Base-by-base conservation (phyloP, 352 stramenopile species). In the Phytopythium oedochilum region DNA sequence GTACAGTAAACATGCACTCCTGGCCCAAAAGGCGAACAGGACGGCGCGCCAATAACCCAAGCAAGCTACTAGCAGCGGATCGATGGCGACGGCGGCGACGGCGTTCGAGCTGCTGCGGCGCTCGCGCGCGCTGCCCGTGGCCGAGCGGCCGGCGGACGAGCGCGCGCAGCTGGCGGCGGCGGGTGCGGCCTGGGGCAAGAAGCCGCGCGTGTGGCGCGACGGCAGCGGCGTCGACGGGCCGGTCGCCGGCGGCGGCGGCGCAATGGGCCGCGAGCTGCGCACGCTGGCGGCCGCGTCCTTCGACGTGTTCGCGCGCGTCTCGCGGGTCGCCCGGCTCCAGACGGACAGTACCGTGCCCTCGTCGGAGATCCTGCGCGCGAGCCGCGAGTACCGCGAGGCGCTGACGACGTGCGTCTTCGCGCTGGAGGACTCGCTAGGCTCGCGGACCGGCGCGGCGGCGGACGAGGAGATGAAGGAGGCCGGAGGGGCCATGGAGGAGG, bases 361-460 rank as follows among this genome's bases (percentile, higher is more conserved):
- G 26, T 20, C 34, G 22, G 66, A 75, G 55, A 53, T 81, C 32
- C 64, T 78, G 50, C 66, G 64, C 38, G 75, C 77, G 34, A 88
- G 80, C 59, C 75, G 77, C 51, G 70, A 90, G 60, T 88, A 90
- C 68, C 75, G 80, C 28, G 75, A 88, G 36, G 80, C 77, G 23
- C 63, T 90, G 22, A 78, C 79, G 58, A 85, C 71, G 55, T 75
- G 71, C 53, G 82, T 90, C 34, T 86, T 88, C 46, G 67, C 73
- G 44, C 48, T 87, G 18, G 77, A 90, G 55, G 77, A 90, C 54
- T 67, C 66, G 25, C 50, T 75, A 23, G 71, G 74, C 42, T 44
- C 44, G 11, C 57, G 73, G 46, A 59, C 47, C 22, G 54, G 42
- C 23, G 35, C 44, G 10, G n/a, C 60, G 7, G 50, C 56, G 14